Evolutionary conservation across 257 asterid genomes (phyloP).

Genomic region (Solanum peruvianum): DNA sequence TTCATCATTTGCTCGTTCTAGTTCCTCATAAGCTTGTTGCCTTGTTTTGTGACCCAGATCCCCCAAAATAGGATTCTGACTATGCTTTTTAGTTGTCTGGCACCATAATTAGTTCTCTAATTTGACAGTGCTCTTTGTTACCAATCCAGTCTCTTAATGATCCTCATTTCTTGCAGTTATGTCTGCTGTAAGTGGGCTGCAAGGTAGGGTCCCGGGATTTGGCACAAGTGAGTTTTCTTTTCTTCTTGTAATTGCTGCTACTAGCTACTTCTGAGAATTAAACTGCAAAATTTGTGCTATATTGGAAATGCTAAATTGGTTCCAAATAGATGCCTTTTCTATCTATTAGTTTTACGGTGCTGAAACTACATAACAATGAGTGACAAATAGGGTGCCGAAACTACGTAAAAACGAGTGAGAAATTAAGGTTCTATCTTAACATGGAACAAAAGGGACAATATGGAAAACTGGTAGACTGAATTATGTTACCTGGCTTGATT

Average conservation of each 20-base stretch:
- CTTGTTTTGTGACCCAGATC: background rate
- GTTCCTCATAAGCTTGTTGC: background rate
- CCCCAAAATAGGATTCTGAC: background rate
- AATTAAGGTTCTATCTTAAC: background rate
- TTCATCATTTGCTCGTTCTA: background rate
- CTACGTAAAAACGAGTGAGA: background rate
- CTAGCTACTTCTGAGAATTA: background rate
- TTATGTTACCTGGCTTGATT: background rate
- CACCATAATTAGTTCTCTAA: background rate
- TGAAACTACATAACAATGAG: background rate
- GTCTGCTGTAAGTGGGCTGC: constrained; percentile 95
- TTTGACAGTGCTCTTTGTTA: background rate
- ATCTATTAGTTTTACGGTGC: background rate
- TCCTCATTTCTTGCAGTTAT: constrained; percentile 51
- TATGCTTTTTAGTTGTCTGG: background rate
- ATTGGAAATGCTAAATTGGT: background rate
- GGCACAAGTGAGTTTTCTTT: constrained; percentile 54
- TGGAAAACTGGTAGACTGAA: background rate
- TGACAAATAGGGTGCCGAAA: background rate
- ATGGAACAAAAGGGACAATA: background rate
- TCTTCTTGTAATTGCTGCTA: background rate
- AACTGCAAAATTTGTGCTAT: background rate
- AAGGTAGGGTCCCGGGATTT: constrained; percentile 76
- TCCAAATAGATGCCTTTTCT: background rate
- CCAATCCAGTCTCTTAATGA: background rate